Evolutionary conservation across 176 grass and related monocot genomes (phyloP).

Genomic region (Carex littledalei): DNA sequence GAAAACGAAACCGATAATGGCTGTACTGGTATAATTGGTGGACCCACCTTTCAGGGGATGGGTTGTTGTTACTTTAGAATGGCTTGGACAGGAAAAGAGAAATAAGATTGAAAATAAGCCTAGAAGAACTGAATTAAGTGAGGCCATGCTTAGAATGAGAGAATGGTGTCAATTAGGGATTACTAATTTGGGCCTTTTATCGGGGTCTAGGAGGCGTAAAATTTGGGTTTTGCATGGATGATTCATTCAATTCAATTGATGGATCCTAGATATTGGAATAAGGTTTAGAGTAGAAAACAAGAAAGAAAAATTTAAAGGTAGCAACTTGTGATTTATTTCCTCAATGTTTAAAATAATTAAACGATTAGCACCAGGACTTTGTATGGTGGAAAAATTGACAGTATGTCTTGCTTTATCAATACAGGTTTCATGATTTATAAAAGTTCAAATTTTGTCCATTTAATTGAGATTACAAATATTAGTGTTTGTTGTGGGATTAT

Average conservation of each 20-base stretch:
- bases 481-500: neutral
- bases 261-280: slow-evolving; percentile 10
- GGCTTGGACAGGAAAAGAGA: neutral
- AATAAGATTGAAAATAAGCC: neutral
- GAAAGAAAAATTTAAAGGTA: neutral
- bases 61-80: neutral
- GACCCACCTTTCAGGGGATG: neutral
- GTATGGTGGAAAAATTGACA: neutral
- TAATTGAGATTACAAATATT: neutral
- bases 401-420: neutral
- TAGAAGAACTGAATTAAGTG: neutral
- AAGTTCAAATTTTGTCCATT: neutral
- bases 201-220: neutral
- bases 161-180: slow-evolving; percentile 5
- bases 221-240: neutral
- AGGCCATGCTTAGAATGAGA: slow-evolving; percentile 8
- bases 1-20: slow-evolving; percentile 12
- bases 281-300: slow-evolving; percentile 9
- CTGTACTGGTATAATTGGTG: neutral
- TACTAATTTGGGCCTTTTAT: neutral
- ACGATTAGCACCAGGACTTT: neutral
- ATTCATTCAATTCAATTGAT: neutral
- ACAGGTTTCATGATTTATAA: neutral
- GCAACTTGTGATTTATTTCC: neutral
- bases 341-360: neutral